A percentile compares a stretch with the other conserved stretches of the same genome.
These are phyloP conservation scores for Coniochaeta sp. DNA, from an alignment of 2,329 filamentous ascomycete species.

Conservation along the genomic window DNA sequence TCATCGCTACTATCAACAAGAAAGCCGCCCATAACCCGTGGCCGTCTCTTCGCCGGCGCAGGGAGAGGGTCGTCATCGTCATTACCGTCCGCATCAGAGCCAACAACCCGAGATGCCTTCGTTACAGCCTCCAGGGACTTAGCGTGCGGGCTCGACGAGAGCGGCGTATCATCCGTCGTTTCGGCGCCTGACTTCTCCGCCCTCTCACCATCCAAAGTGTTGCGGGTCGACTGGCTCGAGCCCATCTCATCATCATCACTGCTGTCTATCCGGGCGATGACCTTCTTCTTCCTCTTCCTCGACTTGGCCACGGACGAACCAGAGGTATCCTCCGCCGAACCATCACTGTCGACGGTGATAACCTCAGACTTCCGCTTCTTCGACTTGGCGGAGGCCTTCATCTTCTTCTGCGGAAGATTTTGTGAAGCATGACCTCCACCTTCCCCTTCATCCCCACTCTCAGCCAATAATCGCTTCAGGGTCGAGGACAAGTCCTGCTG, in stretches of 20 bases:
- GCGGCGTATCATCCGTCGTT: neutral
- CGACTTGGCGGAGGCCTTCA: conserved; percentile 12
- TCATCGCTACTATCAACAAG: conserved; percentile 54
- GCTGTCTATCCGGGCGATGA: conserved; percentile 3
- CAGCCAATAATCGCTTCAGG: conserved; percentile 12
- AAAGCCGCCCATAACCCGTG: conserved; percentile 44
- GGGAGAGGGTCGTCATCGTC: conserved; percentile 29
- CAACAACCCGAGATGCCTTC: neutral
- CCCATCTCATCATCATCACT: neutral
- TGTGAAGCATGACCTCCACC: conserved; percentile 1
- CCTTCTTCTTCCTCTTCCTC: conserved; percentile 6
- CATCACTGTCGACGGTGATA: conserved; percentile 21
- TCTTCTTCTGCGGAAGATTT: conserved; percentile 5
- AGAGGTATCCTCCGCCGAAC: conserved; percentile 9
- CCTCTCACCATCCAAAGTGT: neutral
- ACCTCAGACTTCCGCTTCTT: conserved; percentile 19
- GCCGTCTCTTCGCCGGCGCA: conserved; percentile 19
- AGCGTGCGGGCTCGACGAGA: neutral
- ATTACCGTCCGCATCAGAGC: conserved; percentile 6
- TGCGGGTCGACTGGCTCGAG: neutral
- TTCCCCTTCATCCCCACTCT: conserved; percentile 10
- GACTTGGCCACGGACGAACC: conserved; percentile 4
- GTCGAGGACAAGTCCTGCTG: conserved; percentile 11
- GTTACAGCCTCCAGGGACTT: neutral
- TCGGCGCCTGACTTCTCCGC: neutral